phyloP scores from a whole-genome alignment of 768 basidiomycete genomes.

The Tricholoma hemisulphureum region DNA sequence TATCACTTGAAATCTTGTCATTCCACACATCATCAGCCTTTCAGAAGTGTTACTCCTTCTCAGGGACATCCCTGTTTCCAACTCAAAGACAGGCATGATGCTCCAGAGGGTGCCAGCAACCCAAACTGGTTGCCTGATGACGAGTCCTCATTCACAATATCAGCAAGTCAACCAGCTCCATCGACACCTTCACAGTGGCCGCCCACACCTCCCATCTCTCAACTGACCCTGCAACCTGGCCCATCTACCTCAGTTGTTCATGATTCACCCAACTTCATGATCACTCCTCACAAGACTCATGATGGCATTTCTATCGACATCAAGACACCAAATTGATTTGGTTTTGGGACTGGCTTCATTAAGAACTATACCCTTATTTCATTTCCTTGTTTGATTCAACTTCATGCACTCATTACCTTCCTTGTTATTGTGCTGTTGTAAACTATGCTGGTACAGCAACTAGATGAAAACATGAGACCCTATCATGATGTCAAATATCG shows the following conservation, averaged over 20 bases:
- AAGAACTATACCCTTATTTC: background rate
- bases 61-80: too few relatives aligned
- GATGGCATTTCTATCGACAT: background rate
- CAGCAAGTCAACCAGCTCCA: background rate
- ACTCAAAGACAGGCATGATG: too few relatives aligned
- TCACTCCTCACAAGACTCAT: background rate
- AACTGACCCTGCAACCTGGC: too few relatives aligned
- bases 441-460: background rate
- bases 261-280: background rate
- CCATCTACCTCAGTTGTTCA: background rate
- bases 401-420: background rate
- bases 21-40: too few relatives aligned
- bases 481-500: background rate
- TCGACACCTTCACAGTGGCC: background rate
- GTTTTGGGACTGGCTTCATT: too few relatives aligned
- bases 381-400: background rate
- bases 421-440: background rate
- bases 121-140: too few relatives aligned
- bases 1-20: too few relatives aligned
- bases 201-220: too few relatives aligned
- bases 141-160: too few relatives aligned
- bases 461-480: constrained; percentile 3
- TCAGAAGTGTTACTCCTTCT: too few relatives aligned
- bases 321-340: background rate
- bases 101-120: too few relatives aligned